Conservation (phyloP, 2,329 filamentous ascomycete species). For the Ceratocystis huliohia region DNA sequence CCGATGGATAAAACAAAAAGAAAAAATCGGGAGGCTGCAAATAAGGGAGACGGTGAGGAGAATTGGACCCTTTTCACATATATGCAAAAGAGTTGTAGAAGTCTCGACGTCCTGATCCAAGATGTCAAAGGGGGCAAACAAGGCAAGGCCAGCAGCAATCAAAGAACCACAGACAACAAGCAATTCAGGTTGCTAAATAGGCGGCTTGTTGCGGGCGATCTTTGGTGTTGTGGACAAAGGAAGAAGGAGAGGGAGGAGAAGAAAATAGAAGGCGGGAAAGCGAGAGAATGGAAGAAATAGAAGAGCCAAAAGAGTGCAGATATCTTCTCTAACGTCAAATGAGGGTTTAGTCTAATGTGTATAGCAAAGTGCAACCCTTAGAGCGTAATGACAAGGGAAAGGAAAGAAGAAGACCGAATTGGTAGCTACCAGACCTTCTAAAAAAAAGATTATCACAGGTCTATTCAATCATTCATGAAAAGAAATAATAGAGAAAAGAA, state of each 20-base stretch:
- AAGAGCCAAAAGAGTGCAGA: not conserved
- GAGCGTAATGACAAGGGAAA: not conserved
- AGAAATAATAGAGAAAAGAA: not conserved
- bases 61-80: not conserved
- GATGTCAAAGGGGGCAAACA: not conserved
- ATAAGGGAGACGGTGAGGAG: not conserved
- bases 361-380: not conserved
- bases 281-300: not conserved
- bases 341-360: not conserved
- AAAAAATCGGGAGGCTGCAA: not conserved
- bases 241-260: not conserved
- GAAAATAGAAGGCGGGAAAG: not conserved
- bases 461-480: too few relatives aligned
- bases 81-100: not conserved
- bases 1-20: not conserved
- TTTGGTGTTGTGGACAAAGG: not conserved
- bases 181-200: not conserved
- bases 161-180: not conserved
- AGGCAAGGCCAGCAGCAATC: not conserved
- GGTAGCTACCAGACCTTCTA: not conserved
- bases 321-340: not conserved
- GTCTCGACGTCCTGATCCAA: not conserved
- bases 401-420: not conserved
- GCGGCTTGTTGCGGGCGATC: not conserved
- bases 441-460: not conserved